Evolutionary conservation across 805 yeast genomes (phyloP).

Genomic region (Metschnikowia aberdeeniae): DNA sequence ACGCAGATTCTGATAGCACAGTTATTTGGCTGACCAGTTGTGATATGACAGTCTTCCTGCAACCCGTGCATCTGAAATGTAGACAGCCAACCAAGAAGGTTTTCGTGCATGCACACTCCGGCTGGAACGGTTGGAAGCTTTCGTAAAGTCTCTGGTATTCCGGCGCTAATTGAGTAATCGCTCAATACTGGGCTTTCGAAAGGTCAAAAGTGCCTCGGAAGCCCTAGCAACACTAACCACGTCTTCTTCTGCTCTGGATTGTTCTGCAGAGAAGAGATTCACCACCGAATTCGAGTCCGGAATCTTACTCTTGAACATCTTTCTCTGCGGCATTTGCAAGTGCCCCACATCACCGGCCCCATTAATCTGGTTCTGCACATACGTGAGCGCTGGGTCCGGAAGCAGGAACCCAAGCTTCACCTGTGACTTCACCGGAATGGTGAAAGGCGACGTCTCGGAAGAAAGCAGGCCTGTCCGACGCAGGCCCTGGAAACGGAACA

Average conservation of each 20-base stretch:
- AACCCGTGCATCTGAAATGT: too few species aligned
- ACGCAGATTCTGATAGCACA: too few species aligned
- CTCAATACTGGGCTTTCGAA: slow-evolving; percentile 40
- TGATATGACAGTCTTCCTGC: too few species aligned
- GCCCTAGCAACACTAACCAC: slow-evolving; percentile 27
- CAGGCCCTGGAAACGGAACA: slow-evolving; percentile 4
- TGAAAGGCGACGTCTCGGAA: slow-evolving; percentile 25
- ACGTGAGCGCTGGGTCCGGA: slow-evolving; percentile 37
- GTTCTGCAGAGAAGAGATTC: slow-evolving; percentile 15
- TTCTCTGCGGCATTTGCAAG: slow-evolving; percentile 23
- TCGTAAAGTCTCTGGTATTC: neutral
- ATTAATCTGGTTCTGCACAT: neutral
- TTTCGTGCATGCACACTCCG: too few species aligned
- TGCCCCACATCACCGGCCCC: neutral
- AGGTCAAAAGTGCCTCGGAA: slow-evolving; percentile 34
- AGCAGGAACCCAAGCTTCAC: slow-evolving; percentile 23
- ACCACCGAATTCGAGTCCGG: slow-evolving; percentile 25
- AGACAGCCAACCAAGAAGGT: too few species aligned
- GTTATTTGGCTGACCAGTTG: too few species aligned
- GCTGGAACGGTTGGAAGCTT: too few species aligned
- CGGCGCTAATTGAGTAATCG: slow-evolving; percentile 32
- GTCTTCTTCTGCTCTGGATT: slow-evolving; percentile 2
- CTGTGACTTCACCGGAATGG: slow-evolving; percentile 24
- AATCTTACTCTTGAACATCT: slow-evolving; percentile 26
- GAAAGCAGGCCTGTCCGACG: slow-evolving; percentile 15